Conservation (phyloP, 2,329 filamentous ascomycete genomes). For the Cercospora sojina region DNA sequence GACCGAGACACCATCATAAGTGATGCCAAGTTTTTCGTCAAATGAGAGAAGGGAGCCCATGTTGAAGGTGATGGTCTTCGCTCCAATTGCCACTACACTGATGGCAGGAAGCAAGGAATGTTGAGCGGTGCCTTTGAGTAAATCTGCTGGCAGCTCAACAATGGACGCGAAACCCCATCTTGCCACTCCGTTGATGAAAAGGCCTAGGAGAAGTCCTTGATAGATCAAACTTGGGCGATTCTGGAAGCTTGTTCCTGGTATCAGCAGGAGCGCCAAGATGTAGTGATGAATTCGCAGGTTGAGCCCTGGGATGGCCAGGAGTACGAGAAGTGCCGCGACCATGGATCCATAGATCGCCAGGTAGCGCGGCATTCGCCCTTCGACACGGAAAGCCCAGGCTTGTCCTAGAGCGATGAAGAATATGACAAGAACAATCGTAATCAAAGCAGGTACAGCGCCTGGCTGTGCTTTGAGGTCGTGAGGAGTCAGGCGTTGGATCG, state of each 20-base stretch:
- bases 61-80: conserved; percentile 64
- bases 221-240: conserved; percentile 81
- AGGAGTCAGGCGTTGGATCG: conserved; percentile 84
- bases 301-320: conserved; percentile 71
- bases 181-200: conserved; percentile 92
- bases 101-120: conserved; percentile 60
- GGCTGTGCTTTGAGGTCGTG: conserved; percentile 88
- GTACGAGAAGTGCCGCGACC: conserved; percentile 63
- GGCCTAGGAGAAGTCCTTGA: conserved; percentile 82
- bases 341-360: conserved; percentile 75
- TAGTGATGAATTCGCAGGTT: conserved; percentile 93
- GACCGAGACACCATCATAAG: conserved; percentile 73
- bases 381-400: conserved; percentile 80
- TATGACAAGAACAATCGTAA: conserved; percentile 72
- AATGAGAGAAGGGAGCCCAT: conserved; percentile 44
- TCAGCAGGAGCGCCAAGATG: conserved; percentile 78
- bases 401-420: conserved; percentile 69
- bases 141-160: conserved; percentile 72
- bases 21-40: conserved; percentile 42
- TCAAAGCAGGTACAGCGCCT: conserved; percentile 78
- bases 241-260: conserved; percentile 86
- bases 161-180: conserved; percentile 92
- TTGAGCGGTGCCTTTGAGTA: conserved; percentile 58
- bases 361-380: conserved; percentile 75
- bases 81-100: conserved; percentile 47